Conservation (phyloP, 2,329 filamentous ascomycete species). For the Aspergillus sp. region DNA sequence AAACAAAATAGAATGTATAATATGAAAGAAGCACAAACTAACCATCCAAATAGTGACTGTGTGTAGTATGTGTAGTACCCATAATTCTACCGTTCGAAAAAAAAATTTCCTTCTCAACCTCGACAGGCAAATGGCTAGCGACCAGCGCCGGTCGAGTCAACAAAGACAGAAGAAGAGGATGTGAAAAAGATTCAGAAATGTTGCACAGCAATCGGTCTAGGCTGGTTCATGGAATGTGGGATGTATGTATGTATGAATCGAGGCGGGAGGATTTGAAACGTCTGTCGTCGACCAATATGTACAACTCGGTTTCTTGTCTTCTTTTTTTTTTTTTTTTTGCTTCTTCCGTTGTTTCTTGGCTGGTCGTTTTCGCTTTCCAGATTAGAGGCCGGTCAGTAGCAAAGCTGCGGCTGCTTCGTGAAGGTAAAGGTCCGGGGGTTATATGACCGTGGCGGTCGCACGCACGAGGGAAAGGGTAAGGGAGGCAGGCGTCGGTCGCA, state of each 20-base stretch:
- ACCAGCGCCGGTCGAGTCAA: conserved; percentile 16
- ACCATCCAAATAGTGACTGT: conserved; percentile 29
- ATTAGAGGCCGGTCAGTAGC: too few species aligned
- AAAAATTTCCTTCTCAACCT: background rate
- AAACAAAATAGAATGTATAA: conserved; percentile 9
- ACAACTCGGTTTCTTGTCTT: too few species aligned
- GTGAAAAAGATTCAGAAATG: conserved; percentile 4
- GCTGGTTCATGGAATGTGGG: background rate
- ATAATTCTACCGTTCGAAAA: conserved; percentile 19
- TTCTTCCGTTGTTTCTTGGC: too few species aligned
- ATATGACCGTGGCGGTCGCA: background rate
- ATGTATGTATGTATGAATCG: conserved; percentile 1
- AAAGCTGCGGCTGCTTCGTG: too few species aligned
- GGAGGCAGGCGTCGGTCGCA: background rate
- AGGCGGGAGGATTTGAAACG: conserved; percentile 1
- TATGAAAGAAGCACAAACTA: conserved; percentile 20
- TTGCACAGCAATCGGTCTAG: background rate
- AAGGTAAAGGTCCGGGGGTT: too few species aligned
- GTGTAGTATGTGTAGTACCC: conserved; percentile 23
- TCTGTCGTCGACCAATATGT: background rate
- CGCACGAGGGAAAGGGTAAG: background rate
- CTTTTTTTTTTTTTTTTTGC: too few species aligned
- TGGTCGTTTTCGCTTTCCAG: too few species aligned
- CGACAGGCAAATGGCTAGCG: conserved; percentile 4
- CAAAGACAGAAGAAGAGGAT: conserved; percentile 1